Percentiles rank a stretch among this genome's conserved stretches.
Evolutionary conservation across 257 asterid species (phyloP).

Genomic region (Solanum peruvianum): DNA sequence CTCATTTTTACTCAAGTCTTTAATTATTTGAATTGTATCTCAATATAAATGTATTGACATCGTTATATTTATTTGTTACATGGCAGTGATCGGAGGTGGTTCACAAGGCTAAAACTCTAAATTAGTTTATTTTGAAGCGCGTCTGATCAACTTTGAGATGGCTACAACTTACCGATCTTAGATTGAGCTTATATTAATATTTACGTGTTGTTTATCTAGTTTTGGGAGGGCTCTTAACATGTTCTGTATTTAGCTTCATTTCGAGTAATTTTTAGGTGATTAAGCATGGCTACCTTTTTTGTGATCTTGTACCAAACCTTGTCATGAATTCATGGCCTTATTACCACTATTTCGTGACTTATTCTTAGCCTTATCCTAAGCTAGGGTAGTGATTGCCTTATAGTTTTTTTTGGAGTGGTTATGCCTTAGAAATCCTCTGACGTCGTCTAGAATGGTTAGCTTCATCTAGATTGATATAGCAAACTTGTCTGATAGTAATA

Average conservation of each 20-base stretch:
- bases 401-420: neutral
- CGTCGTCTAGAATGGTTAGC: fast-evolving
- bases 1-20: neutral
- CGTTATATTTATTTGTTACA: no score
- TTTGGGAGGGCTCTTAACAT: no score
- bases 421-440: neutral
- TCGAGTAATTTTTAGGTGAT: neutral
- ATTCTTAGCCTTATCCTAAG: neutral
- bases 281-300: neutral
- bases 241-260: neutral
- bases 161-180: neutral
- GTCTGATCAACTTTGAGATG: neutral
- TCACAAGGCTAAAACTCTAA: neutral
- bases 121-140: neutral
- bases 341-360: no score
- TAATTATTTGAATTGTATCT: no score
- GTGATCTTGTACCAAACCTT: neutral
- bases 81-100: neutral
- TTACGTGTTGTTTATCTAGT: neutral
- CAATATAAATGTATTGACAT: neutral
- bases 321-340: neutral
- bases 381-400: neutral
- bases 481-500: neutral
- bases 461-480: neutral
- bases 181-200: no score